Percentiles rank a stretch among this genome's conserved stretches.
These are phyloP conservation scores for Aspergillus ochraceoroseus DNA, from an alignment of 2,329 filamentous ascomycete species.

Conservation along the genomic window DNA sequence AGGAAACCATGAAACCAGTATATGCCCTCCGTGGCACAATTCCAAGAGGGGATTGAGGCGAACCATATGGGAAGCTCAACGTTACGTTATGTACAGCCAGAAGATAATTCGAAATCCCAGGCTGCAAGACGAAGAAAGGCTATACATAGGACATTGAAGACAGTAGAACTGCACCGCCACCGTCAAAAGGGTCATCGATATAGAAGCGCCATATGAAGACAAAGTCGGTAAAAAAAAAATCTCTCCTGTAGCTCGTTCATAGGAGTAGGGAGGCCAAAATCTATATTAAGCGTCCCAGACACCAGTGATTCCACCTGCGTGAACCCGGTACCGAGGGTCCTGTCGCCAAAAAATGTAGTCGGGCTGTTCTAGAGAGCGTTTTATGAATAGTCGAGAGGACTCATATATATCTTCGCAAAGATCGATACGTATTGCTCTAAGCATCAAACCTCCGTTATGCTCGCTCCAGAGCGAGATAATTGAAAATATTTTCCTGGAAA, in stretches of 20 bases:
- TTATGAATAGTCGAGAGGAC: no score
- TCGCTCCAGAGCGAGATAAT: no score
- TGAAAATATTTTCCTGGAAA: no score
- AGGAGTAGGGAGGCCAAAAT: constrained; percentile 19
- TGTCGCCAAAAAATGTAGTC: no score
- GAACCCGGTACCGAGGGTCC: no score
- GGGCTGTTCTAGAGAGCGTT: no score
- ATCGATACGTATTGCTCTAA: no score
- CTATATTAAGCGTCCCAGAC: constrained; percentile 16
- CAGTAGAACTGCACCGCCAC: constrained; percentile 20
- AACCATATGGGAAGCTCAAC: constrained; percentile 18
- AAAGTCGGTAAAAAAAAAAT: constrained; percentile 24
- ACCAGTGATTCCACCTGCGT: neutral
- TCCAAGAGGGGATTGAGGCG: constrained; percentile 9
- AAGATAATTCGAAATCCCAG: constrained; percentile 24
- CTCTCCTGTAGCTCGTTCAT: constrained; percentile 28
- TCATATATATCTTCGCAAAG: no score
- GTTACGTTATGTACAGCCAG: constrained; percentile 9
- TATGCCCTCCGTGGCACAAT: constrained; percentile 10
- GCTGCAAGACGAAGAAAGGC: constrained; percentile 23
- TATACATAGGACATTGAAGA: constrained; percentile 19
- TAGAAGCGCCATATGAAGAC: constrained; percentile 25
- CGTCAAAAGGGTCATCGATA: constrained; percentile 24
- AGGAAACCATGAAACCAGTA: no score
- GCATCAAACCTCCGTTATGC: no score